Conservation (phyloP, 1,284 basidiomycete genomes). For the Trichosporon sp. region DNA sequence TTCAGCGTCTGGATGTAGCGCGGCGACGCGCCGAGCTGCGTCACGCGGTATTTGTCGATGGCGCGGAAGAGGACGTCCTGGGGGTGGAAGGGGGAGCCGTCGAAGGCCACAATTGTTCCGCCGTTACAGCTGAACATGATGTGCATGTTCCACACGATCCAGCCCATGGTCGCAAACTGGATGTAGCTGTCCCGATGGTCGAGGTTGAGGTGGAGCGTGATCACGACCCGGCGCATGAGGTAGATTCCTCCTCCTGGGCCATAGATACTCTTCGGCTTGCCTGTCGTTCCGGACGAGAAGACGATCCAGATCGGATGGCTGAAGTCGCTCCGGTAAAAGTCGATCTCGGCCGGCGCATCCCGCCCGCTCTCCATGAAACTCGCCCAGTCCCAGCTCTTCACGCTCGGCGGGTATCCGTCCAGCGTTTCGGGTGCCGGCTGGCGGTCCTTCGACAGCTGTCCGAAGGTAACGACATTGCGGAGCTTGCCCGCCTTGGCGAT, state of each 20-base stretch:
- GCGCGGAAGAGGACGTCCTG: slow-evolving; percentile 39
- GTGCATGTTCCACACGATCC: slow-evolving; percentile 52
- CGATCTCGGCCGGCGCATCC: slow-evolving; percentile 36
- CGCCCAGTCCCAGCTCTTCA: slow-evolving; percentile 23
- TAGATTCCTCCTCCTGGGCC: slow-evolving; percentile 43
- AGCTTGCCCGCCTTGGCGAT: slow-evolving; percentile 37
- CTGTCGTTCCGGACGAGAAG: slow-evolving; percentile 53
- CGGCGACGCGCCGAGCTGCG: slow-evolving; percentile 45
- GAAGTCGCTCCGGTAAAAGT: slow-evolving; percentile 37
- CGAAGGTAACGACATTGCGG: slow-evolving; percentile 43
- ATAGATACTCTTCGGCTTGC: slow-evolving; percentile 54
- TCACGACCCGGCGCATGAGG: slow-evolving; percentile 32
- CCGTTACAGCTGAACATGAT: slow-evolving; percentile 40
- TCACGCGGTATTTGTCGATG: slow-evolving; percentile 42
- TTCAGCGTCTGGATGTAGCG: slow-evolving; percentile 39
- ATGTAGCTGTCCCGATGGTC: slow-evolving; percentile 42
- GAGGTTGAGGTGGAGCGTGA: slow-evolving; percentile 29
- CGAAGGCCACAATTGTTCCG: slow-evolving; percentile 45
- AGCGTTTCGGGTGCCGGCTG: slow-evolving; percentile 31
- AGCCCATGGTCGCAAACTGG: slow-evolving; percentile 48
- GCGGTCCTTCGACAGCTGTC: slow-evolving; percentile 40
- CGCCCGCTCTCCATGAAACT: slow-evolving; percentile 31
- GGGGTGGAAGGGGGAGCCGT: slow-evolving; percentile 50
- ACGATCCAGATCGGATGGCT: slow-evolving; percentile 50
- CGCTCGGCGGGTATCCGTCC: slow-evolving; percentile 24